A percentile compares a stretch with the other conserved stretches of the same genome.
phyloP scores from a whole-genome alignment of 352 stramenopile genomes.

The Phytophthora fragariae region DNA sequence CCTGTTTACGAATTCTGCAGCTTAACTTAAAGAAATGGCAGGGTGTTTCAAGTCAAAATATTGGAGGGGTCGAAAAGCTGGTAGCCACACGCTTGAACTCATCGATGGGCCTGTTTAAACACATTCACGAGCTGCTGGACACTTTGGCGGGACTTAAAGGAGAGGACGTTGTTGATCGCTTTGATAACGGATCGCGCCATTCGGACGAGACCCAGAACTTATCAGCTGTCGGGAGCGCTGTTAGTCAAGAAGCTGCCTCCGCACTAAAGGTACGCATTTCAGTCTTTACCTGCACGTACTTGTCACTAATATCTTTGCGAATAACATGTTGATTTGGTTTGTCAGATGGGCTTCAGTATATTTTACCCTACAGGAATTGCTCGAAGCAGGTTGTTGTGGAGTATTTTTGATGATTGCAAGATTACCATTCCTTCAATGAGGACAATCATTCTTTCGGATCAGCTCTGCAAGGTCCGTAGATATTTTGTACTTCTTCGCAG shows the following conservation, averaged over 20 bases:
- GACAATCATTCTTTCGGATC: slow-evolving; percentile 34
- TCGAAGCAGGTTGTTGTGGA: slow-evolving; percentile 27
- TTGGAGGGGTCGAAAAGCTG: background rate
- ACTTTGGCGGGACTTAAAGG: slow-evolving; percentile 17
- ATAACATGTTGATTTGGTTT: background rate
- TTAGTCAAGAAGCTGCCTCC: slow-evolving; percentile 50
- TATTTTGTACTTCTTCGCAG: background rate
- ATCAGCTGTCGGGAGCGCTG: slow-evolving; percentile 23
- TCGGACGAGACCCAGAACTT: slow-evolving; percentile 1
- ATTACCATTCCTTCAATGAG: slow-evolving; percentile 25
- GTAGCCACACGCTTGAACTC: background rate
- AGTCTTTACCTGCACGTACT: background rate
- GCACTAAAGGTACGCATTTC: slow-evolving; percentile 49
- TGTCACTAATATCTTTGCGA: background rate
- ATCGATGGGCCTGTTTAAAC: slow-evolving; percentile 13
- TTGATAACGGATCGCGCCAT: slow-evolving; percentile 1
- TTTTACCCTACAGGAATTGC: slow-evolving; percentile 50
- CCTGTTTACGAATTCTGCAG: slow-evolving; percentile 54
- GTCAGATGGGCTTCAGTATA: slow-evolving; percentile 54
- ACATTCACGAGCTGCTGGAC: slow-evolving; percentile 31
- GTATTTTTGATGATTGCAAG: slow-evolving; percentile 29
- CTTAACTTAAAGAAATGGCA: slow-evolving; percentile 49
- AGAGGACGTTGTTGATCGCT: slow-evolving; percentile 9
- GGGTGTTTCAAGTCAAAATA: background rate
- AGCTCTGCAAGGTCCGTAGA: slow-evolving; percentile 30